phyloP scores from a whole-genome alignment of 2,329 filamentous ascomycete genomes.

The Pestalotiopsis sp. region DNA sequence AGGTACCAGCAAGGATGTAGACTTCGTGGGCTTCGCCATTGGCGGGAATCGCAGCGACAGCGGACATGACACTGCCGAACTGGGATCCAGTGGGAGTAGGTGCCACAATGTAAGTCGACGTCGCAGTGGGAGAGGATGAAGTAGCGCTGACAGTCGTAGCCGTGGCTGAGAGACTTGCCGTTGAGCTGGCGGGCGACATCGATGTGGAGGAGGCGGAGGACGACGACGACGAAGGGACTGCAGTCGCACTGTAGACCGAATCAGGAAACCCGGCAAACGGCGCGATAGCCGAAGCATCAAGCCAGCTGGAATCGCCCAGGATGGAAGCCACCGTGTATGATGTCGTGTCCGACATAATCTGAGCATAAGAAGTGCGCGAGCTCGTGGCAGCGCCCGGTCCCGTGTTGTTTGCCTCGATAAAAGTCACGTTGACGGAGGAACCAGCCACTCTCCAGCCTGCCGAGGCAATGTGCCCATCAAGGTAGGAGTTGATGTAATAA shows the following conservation, averaged over 20 bases:
- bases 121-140: background rate
- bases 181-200: slow-evolving; percentile 12
- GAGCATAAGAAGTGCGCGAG: slow-evolving; percentile 24
- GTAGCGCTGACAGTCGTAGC: background rate
- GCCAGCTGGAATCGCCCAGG: slow-evolving; percentile 33
- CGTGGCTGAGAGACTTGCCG: background rate
- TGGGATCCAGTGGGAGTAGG: slow-evolving; percentile 37
- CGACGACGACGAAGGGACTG: slow-evolving; percentile 3
- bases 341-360: slow-evolving; percentile 20
- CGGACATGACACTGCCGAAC: slow-evolving; percentile 43
- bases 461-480: slow-evolving; percentile 29
- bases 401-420: slow-evolving; percentile 35
- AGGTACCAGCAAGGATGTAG: slow-evolving; percentile 41
- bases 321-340: slow-evolving; percentile 24
- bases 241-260: slow-evolving; percentile 25
- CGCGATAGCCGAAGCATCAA: slow-evolving; percentile 31
- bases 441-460: slow-evolving; percentile 29
- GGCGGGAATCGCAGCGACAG: slow-evolving; percentile 44
- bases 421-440: slow-evolving; percentile 28
- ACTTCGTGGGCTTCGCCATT: slow-evolving; percentile 42
- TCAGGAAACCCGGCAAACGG: slow-evolving; percentile 31
- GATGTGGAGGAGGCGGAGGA: slow-evolving; percentile 14
- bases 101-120: slow-evolving; percentile 30
- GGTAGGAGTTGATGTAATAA: slow-evolving; percentile 31
- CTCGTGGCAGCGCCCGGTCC: slow-evolving; percentile 29